Percentiles rank a stretch among this genome's conserved stretches.
Evolutionary conservation across 2,329 filamentous ascomycete genomes (phyloP).

Genomic region (Mollisiaceae sp.): DNA sequence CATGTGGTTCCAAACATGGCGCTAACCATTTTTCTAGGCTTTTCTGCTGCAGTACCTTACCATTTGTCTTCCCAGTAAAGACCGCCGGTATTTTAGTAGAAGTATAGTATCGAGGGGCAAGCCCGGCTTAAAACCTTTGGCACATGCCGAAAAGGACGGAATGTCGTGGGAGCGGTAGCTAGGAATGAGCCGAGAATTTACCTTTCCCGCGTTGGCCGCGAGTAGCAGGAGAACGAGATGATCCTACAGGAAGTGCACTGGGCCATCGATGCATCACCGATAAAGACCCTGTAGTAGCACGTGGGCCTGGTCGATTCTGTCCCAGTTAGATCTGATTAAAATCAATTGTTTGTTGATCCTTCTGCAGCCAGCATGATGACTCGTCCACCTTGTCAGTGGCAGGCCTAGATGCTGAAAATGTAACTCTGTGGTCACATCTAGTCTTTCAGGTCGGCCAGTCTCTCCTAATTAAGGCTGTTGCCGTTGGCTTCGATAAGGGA

Average conservation of each 20-base stretch:
- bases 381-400: not conserved
- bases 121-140: not conserved
- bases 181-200: constrained; percentile 1
- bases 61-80: too few species aligned
- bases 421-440: constrained; percentile 1
- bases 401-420: not conserved
- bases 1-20: not conserved
- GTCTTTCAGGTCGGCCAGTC: not conserved
- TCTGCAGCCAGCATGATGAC: constrained; percentile 2
- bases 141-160: not conserved
- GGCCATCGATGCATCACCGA: not conserved
- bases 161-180: not conserved
- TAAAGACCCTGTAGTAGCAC: not conserved
- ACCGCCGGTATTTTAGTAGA: too few species aligned
- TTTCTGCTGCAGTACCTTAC: not conserved
- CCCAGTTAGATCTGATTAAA: not conserved
- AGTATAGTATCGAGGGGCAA: not conserved
- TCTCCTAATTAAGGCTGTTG: constrained; percentile 3
- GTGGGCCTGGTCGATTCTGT: not conserved
- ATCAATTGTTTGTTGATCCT: not conserved
- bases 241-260: too few species aligned
- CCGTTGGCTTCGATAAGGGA: not conserved
- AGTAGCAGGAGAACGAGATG: not conserved
- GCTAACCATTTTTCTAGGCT: not conserved
- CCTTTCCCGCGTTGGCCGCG: not conserved